phyloP scores from a whole-genome alignment of 345 rosid genomes.

The Heritiera fomes region DNA sequence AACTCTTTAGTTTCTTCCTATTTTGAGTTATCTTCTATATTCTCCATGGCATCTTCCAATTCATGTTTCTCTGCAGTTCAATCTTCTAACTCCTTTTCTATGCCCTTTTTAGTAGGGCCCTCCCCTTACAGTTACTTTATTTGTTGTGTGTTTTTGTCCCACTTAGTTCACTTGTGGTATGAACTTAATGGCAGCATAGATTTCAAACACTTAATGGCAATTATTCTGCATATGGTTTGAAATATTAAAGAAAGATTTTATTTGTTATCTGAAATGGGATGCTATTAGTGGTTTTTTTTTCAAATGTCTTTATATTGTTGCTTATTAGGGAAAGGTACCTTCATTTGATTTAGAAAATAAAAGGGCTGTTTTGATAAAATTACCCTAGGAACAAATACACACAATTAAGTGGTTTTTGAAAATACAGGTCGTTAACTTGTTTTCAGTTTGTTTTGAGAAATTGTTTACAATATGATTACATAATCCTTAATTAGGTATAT shows the following conservation, averaged over 20 bases:
- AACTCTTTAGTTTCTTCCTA: conserved; percentile 12
- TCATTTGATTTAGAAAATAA: not conserved
- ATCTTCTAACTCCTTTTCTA: not conserved
- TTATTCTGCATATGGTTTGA: not conserved
- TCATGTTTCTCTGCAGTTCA: not conserved
- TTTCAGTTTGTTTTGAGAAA: not conserved
- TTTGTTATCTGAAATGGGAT: not conserved
- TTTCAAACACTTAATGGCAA: not conserved
- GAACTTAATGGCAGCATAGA: not conserved
- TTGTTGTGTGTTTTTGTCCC: not conserved
- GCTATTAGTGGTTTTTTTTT: not conserved
- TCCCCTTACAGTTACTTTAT: not conserved
- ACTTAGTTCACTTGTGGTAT: not conserved
- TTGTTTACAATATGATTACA: conserved; percentile 1
- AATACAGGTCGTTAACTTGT: not conserved
- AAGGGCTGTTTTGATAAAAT: not conserved
- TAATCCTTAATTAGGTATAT: not conserved
- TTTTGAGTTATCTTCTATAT: not conserved
- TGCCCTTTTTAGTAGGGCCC: conserved; percentile 33
- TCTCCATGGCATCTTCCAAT: not conserved
- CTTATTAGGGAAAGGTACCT: not conserved
- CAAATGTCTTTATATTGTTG: not conserved
- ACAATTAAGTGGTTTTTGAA: not conserved
- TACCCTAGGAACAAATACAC: not conserved
- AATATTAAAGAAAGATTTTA: not conserved